Conservation (phyloP, 1,284 basidiomycete genomes). For the Schizophyllum amplum region DNA sequence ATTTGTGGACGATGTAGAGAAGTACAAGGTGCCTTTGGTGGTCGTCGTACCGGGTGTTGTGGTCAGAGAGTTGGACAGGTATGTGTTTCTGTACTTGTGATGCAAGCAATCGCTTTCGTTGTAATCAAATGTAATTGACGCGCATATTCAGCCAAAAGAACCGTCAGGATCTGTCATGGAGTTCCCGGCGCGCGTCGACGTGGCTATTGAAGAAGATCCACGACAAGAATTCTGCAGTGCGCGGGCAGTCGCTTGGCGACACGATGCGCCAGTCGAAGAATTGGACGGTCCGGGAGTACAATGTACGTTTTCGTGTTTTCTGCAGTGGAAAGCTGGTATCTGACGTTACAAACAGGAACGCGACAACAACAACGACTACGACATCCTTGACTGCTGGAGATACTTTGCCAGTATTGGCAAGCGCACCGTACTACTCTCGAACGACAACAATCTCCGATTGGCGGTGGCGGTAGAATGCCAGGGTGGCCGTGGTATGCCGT, state of each 20-base stretch:
- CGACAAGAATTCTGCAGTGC: conserved; percentile 39
- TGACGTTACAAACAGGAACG: neutral
- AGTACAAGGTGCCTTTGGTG: conserved; percentile 36
- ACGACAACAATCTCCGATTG: conserved; percentile 52
- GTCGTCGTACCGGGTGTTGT: conserved; percentile 66
- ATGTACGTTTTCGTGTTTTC: conserved; percentile 25
- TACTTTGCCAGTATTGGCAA: conserved; percentile 35
- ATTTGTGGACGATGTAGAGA: conserved; percentile 56
- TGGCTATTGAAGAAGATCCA: conserved; percentile 63
- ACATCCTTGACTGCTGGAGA: conserved; percentile 65
- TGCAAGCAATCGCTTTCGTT: no score
- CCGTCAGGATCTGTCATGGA: conserved; percentile 49
- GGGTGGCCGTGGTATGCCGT: neutral
- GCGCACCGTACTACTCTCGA: conserved; percentile 47
- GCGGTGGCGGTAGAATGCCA: neutral
- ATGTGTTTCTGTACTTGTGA: no score
- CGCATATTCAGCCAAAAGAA: conserved; percentile 50
- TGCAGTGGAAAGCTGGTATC: neutral
- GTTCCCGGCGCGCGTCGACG: conserved; percentile 59
- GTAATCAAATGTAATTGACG: no score
- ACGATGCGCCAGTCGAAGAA: conserved; percentile 42
- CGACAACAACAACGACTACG: conserved; percentile 48
- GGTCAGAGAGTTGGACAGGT: conserved; percentile 68
- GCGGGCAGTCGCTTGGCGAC: conserved; percentile 59
- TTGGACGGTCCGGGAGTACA: conserved; percentile 43